Evolutionary conservation across 148 eudicot species (phyloP).

Genomic region (Cornus kousa): DNA sequence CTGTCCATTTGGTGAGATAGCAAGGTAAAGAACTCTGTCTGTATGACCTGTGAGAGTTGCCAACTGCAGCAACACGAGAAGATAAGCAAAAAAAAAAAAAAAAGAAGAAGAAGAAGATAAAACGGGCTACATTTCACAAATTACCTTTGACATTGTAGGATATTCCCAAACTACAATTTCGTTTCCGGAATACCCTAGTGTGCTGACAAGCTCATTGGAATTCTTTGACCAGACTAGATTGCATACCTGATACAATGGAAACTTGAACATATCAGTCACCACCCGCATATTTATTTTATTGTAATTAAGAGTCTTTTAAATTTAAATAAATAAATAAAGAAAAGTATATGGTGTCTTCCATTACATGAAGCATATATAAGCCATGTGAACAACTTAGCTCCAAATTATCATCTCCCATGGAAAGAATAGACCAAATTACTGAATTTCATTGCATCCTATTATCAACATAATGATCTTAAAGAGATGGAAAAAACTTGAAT

Average conservation of each 20-base stretch:
- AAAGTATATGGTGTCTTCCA: too few species aligned
- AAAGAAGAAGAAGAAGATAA: not conserved
- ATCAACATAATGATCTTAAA: too few species aligned
- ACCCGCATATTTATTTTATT: too few species aligned
- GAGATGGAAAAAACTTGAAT: too few species aligned
- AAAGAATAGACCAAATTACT: too few species aligned
- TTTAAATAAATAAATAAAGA: too few species aligned
- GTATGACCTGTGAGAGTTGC: constrained; percentile 88
- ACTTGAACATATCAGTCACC: not conserved
- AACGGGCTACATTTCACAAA: not conserved
- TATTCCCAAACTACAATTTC: constrained; percentile 87
- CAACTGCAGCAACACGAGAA: constrained; percentile 38
- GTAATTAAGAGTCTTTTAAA: too few species aligned
- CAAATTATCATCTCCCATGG: not conserved
- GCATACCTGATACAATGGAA: constrained; percentile 56
- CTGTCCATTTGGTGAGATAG: constrained; percentile 93
- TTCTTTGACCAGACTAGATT: constrained; percentile 92
- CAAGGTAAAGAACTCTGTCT: constrained; percentile 79
- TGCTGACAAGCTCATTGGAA: constrained; percentile 89
- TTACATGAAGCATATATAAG: too few species aligned
- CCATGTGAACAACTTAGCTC: too few species aligned
- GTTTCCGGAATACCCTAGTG: constrained; percentile 90
- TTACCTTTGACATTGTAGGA: constrained; percentile 93
- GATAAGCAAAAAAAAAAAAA: not conserved
- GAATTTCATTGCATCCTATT: too few species aligned